These are phyloP conservation scores for Gremmenia infestans DNA, from an alignment of 2,329 filamentous ascomycete species.

Conservation along the genomic window DNA sequence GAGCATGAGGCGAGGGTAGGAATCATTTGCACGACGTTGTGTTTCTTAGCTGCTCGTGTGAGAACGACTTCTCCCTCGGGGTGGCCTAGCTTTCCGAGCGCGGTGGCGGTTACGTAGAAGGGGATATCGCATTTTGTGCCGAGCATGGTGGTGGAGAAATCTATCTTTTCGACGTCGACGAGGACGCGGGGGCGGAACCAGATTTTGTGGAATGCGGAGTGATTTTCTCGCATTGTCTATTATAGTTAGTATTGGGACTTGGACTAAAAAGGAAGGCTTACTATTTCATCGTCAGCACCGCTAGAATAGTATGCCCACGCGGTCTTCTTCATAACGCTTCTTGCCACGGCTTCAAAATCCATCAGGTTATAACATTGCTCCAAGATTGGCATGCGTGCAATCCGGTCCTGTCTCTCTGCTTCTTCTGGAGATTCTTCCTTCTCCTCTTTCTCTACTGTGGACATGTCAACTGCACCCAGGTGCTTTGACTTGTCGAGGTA, in stretches of 20 bases:
- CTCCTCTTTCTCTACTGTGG: constrained; percentile 63
- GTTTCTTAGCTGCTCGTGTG: constrained; percentile 75
- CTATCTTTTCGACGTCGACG: constrained; percentile 82
- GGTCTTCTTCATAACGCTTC: constrained; percentile 87
- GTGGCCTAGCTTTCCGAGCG: constrained; percentile 89
- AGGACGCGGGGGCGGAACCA: constrained; percentile 91
- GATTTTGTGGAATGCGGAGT: constrained; percentile 92
- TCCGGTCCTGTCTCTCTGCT: constrained; percentile 67
- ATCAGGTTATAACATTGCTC: constrained; percentile 89
- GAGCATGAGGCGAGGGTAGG: constrained; percentile 94
- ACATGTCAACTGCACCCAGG: constrained; percentile 84
- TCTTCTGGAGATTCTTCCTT: constrained; percentile 67
- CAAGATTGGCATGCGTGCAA: constrained; percentile 70
- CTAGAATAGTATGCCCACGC: constrained; percentile 98
- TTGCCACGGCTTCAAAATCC: constrained; percentile 93
- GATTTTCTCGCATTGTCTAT: constrained; percentile 91
- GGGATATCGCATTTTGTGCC: constrained; percentile 79
- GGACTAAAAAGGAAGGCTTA: constrained; percentile 36
- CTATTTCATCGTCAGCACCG: constrained; percentile 84
- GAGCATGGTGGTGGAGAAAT: constrained; percentile 89
- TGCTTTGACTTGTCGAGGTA: constrained; percentile 84
- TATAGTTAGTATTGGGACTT: constrained; percentile 12
- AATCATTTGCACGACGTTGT: constrained; percentile 97
- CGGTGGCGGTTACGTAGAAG: constrained; percentile 95
- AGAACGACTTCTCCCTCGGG: constrained; percentile 91